phyloP scores from a whole-genome alignment of 768 basidiomycete species.

The Leucogyrophana mollusca region DNA sequence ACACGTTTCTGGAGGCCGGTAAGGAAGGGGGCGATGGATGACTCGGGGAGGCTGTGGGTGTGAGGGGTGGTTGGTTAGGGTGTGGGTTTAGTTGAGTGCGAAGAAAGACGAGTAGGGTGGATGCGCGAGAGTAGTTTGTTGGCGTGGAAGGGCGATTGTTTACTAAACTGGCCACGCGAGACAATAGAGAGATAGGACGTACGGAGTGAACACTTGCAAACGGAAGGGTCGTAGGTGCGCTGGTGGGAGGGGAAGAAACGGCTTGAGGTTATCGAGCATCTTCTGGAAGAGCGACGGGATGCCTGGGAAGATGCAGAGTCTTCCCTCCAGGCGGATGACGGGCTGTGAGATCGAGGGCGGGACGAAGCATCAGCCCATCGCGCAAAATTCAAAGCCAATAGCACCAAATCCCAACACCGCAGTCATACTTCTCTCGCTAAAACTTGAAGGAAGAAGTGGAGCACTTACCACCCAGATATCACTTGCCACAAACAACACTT shows the following conservation, averaged over 20 bases:
- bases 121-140: no score
- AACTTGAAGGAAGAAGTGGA: background rate
- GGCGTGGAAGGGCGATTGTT: no score
- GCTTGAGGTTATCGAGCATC: conserved; percentile 71
- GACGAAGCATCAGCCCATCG: background rate
- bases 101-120: background rate
- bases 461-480: conserved; percentile 83
- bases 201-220: conserved; percentile 85
- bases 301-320: conserved; percentile 90
- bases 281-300: conserved; percentile 83
- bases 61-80: no score
- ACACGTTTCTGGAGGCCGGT: conserved; percentile 74
- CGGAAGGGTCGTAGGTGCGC: conserved; percentile 69
- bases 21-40: conserved; percentile 84
- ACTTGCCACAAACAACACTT: conserved; percentile 74
- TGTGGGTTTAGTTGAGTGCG: no score
- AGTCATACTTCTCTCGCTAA: no score
- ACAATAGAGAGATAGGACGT: conserved; percentile 15
- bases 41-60: conserved; percentile 78
- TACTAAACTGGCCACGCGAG: no score
- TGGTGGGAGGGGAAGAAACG: conserved; percentile 80
- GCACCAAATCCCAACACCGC: no score
- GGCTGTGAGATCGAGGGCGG: conserved; percentile 46
- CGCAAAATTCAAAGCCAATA: conserved; percentile 3
- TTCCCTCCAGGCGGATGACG: conserved; percentile 80